Conservation (phyloP, 805 yeast species). For the Ogataea polymorpha region DNA sequence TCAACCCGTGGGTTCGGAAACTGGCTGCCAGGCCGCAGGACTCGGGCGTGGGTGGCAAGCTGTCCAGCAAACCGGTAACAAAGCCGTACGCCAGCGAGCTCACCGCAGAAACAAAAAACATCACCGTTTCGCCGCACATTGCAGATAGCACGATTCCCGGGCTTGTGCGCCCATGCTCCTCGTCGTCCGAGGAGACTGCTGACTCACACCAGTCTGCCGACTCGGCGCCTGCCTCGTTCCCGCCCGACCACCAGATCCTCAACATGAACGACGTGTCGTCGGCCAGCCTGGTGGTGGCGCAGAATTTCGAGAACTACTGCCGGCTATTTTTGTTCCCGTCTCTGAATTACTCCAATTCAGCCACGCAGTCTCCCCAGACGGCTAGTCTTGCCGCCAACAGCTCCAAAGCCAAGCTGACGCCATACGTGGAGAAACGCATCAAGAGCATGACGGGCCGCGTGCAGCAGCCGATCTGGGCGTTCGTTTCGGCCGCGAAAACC, state of each 20-base stretch:
- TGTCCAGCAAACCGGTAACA: constrained; percentile 4
- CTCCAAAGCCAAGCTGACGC: constrained; percentile 18
- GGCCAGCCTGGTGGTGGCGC: constrained; percentile 35
- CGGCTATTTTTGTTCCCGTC: constrained; percentile 30
- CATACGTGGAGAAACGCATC: constrained; percentile 26
- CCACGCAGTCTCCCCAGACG: constrained; percentile 6
- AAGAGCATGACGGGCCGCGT: constrained; percentile 18
- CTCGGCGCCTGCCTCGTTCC: constrained; percentile 31
- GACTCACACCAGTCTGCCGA: constrained; percentile 5
- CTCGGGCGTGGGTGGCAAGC: constrained; percentile 6
- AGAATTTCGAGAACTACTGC: constrained; percentile 39
- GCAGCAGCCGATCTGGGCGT: constrained; percentile 53
- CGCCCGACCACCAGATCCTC: constrained; percentile 29
- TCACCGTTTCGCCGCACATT: constrained; percentile 16
- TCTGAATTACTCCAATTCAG: constrained; percentile 4
- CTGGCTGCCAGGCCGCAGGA: constrained; percentile 6
- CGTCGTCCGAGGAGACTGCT: constrained; percentile 4
- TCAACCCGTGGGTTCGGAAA: constrained; percentile 26
- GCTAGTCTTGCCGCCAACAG: constrained; percentile 2
- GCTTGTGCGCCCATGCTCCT: constrained; percentile 5
- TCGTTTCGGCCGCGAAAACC: constrained; percentile 48
- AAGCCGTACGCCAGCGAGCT: neutral
- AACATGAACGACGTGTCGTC: constrained; percentile 35
- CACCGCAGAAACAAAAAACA: constrained; percentile 1
- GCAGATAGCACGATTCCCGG: constrained; percentile 20